Base-by-base conservation (phyloP, 768 basidiomycete genomes). In the Baorangia bicolor region DNA sequence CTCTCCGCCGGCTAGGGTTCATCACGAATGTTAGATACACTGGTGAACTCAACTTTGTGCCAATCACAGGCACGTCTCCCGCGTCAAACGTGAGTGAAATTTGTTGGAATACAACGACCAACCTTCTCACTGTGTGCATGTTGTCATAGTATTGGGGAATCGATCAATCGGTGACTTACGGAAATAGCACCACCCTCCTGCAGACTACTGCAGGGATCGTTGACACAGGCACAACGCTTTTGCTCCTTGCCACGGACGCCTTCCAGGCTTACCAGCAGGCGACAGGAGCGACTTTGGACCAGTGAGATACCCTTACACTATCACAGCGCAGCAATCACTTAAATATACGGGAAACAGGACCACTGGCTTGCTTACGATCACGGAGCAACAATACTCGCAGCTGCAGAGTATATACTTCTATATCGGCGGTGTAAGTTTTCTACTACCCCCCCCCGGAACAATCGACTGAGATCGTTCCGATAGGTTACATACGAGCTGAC, bases 281-380 rank as follows among this genome's bases (percentile, higher is more conserved):
- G 16, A 84, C 81, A 1, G 82, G 81, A 18, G 85, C 77, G 5
- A 76, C 66, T 18, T 27, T 77, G 52, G 86, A 87, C 69, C 57
- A 69, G 78, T 81, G 46, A 59, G 76, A 64, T 13, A 33, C 21
- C n/a, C 27, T 33, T 42, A 0, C 23, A 45, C 20, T 28, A 21
- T 44, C 6, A 35, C 27, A 5, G 12, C 14, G 18, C 7, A n/a
- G 6, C 2, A 16, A 16, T 13, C 28, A 35, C n/a, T 28, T 27
- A n/a, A 53, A 16, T 12, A 14, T 35, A 16, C 20, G 9, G 13
- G 39, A 18, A 42, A 46, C 51, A 82, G 79, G 43, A 69, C 71
- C 30, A 87, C 85, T 7, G 84, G 84, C 18, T 74, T 87, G 11
- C 75, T 87, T 41, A 78, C 75, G 6, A 68, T 87, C 62, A 81